Percentiles rank a stretch among this genome's conserved stretches.
These are phyloP conservation scores for Primulina eburnea DNA, from an alignment of 257 asterid genomes.

Conservation along the genomic window DNA sequence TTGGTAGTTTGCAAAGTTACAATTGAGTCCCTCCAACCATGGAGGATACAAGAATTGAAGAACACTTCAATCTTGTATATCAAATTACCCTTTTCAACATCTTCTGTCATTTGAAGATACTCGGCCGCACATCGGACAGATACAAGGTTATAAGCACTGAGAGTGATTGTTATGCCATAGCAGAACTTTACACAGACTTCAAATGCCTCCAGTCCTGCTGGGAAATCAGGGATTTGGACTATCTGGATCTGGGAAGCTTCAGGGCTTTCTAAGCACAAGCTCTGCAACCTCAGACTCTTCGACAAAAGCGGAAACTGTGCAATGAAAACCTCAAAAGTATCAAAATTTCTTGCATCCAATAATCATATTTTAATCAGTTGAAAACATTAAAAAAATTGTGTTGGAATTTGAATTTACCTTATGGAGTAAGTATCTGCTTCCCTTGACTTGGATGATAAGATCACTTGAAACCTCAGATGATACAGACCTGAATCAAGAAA, in stretches of 20 bases:
- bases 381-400: background rate
- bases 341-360: background rate
- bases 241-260: conserved; percentile 55
- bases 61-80: conserved; percentile 72
- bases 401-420: conserved; percentile 44
- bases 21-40: conserved; percentile 78
- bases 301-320: conserved; percentile 88
- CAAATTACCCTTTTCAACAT: conserved; percentile 76
- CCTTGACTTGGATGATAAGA: conserved; percentile 70
- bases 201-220: conserved; percentile 80
- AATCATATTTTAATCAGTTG: background rate
- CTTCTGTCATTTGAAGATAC: conserved; percentile 84
- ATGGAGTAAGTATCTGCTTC: conserved; percentile 71
- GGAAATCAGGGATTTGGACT: conserved; percentile 70
- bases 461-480: conserved; percentile 83
- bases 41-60: conserved; percentile 72
- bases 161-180: conserved; percentile 78
- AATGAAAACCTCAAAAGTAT: conserved; percentile 5
- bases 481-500: conserved; percentile 58
- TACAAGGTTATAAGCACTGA: conserved; percentile 80
- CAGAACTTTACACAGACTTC: conserved; percentile 90
- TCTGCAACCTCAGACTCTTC: conserved; percentile 64
- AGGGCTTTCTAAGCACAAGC: conserved; percentile 50
- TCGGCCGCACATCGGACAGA: conserved; percentile 74
- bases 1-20: conserved; percentile 67